Conservation (phyloP, 2,329 filamentous ascomycete genomes). For the Pseudodiploospora longispora region DNA sequence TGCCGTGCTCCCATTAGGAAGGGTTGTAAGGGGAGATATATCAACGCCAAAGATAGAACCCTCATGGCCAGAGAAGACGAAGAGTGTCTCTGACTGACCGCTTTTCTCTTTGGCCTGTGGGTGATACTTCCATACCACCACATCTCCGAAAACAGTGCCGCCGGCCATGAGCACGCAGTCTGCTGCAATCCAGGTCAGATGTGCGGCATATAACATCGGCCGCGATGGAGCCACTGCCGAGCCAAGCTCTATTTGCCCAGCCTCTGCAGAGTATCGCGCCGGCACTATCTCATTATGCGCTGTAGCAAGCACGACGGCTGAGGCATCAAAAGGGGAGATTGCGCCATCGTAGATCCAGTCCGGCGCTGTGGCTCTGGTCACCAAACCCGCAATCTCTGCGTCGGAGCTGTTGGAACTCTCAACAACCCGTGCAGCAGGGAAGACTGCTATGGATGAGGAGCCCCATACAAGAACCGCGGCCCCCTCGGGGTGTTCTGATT, state of each 20-base stretch:
- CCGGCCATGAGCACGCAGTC: constrained; percentile 66
- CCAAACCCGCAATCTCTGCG: constrained; percentile 2
- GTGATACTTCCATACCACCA: constrained; percentile 76
- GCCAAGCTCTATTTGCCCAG: constrained; percentile 32
- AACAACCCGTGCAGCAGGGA: constrained; percentile 21
- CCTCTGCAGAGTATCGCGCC: constrained; percentile 28
- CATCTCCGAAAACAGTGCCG: constrained; percentile 91
- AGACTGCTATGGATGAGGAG: constrained; percentile 45
- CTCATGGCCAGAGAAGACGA: constrained; percentile 63
- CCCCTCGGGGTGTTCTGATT: background rate
- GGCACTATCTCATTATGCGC: constrained; percentile 77
- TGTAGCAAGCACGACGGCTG: constrained; percentile 58
- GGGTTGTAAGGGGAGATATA: constrained; percentile 53
- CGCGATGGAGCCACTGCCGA: constrained; percentile 57
- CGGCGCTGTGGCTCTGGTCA: constrained; percentile 38
- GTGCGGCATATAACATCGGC: constrained; percentile 82
- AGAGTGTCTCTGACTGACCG: constrained; percentile 35
- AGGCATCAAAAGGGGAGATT: constrained; percentile 36
- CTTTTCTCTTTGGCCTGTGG: constrained; percentile 14
- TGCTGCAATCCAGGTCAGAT: constrained; percentile 54
- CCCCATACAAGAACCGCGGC: constrained; percentile 57
- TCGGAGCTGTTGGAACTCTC: constrained; percentile 6
- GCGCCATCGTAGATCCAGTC: constrained; percentile 74
- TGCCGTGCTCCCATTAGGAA: constrained; percentile 29
- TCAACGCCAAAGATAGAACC: constrained; percentile 89